phyloP scores from a whole-genome alignment of 371 early-diverging fungal genomes.

The Nematocida sp. region DNA sequence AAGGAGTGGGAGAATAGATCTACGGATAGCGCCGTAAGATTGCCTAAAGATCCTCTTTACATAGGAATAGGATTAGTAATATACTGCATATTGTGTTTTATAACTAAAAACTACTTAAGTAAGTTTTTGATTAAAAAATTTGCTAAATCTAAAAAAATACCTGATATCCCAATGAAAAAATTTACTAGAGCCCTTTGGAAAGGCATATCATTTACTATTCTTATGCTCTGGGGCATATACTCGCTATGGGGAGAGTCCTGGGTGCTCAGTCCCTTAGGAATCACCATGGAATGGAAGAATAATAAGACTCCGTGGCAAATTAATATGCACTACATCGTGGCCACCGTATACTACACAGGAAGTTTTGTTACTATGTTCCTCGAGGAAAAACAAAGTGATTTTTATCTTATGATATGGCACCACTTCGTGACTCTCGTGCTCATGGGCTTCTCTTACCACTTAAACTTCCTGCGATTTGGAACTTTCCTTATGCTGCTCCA shows the following conservation, averaged over 20 bases:
- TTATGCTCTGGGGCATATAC: conserved; percentile 35
- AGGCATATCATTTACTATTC: conserved; percentile 46
- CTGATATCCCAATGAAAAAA: conserved; percentile 41
- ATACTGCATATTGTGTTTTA: conserved; percentile 1
- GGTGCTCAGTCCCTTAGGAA: conserved; percentile 45
- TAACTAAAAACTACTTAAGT: conserved; percentile 5
- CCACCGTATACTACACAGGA: conserved; percentile 58
- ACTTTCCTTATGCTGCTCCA: conserved; percentile 69
- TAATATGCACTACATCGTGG: conserved; percentile 55
- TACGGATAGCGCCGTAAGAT: conserved; percentile 16
- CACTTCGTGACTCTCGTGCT: conserved; percentile 68
- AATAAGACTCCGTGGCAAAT: conserved; percentile 46
- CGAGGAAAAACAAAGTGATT: conserved; percentile 59
- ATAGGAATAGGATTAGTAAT: conserved; percentile 7
- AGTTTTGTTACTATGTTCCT: conserved; percentile 56
- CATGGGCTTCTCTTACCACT: conserved; percentile 66
- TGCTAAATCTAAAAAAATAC: conserved; percentile 3
- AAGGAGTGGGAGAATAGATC: conserved; percentile 34
- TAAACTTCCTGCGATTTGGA: conserved; percentile 67
- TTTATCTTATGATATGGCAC: conserved; percentile 67
- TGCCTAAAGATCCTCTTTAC: conserved; percentile 20
- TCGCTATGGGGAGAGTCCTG: conserved; percentile 46
- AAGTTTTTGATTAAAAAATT: conserved; percentile 5
- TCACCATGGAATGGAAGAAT: conserved; percentile 37
- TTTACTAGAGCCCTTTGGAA: conserved; percentile 56